Conservation (phyloP, 176 grass and related monocot species). For the Bromus sterilis region DNA sequence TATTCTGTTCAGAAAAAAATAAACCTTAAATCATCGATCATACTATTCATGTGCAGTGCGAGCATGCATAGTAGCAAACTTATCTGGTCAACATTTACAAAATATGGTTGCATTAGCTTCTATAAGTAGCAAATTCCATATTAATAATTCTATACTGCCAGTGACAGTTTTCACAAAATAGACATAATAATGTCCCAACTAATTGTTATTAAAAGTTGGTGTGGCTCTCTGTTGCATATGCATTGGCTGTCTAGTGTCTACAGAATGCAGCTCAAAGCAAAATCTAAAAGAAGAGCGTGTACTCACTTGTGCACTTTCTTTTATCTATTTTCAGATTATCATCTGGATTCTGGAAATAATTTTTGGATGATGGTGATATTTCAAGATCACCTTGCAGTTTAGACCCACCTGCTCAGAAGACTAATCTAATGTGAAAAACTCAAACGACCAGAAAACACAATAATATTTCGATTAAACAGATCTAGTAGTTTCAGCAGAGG, state of each 20-base stretch:
- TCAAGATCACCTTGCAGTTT: background rate
- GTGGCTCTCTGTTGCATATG: background rate
- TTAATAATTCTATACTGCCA: background rate
- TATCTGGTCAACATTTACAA: background rate
- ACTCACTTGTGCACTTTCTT: background rate
- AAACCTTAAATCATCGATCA: no score
- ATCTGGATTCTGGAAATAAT: background rate
- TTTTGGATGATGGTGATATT: background rate
- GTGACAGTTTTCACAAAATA: background rate
- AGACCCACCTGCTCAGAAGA: background rate
- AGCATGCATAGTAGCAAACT: background rate
- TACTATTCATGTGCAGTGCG: background rate
- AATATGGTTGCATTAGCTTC: background rate
- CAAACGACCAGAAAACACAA: background rate
- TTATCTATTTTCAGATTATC: slow-evolving; percentile 2
- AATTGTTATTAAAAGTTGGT: background rate
- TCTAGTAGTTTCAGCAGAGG: background rate
- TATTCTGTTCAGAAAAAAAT: background rate
- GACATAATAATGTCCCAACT: background rate
- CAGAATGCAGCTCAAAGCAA: background rate
- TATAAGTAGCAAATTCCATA: background rate
- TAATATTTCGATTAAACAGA: background rate
- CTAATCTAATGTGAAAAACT: background rate
- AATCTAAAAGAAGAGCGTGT: background rate
- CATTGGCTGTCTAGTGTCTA: background rate